phyloP scores from a whole-genome alignment of 495 filamentous ascomycete species.

The Aspergillus haitiensis region DNA sequence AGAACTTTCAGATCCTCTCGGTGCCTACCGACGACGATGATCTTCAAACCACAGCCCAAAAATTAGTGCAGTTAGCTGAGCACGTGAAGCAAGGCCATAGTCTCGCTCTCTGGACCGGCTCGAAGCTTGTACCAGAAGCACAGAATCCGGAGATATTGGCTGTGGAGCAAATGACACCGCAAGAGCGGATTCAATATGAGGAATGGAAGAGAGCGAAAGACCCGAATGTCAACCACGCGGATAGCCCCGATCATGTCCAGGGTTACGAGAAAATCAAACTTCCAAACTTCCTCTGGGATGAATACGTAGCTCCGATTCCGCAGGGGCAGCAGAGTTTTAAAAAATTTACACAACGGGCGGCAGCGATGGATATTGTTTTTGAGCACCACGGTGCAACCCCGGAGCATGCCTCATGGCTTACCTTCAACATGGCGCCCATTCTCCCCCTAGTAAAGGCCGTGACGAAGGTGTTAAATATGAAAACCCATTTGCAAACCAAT shows the following conservation, averaged over 20 bases:
- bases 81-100: constrained; percentile 23
- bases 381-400: constrained; percentile 24
- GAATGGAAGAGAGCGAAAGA: constrained; percentile 23
- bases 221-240: neutral
- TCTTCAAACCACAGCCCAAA: constrained; percentile 27
- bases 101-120: constrained; percentile 25
- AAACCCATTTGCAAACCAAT: constrained; percentile 18
- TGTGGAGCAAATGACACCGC: constrained; percentile 23
- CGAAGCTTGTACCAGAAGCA: constrained; percentile 12
- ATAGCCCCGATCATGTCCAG: neutral
- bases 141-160: constrained; percentile 23
- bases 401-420: constrained; percentile 34
- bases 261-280: neutral
- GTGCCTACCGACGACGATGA: constrained; percentile 26
- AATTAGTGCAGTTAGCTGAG: constrained; percentile 26
- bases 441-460: constrained; percentile 33
- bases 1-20: constrained; percentile 20
- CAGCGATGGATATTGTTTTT: constrained; percentile 35
- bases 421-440: constrained; percentile 15
- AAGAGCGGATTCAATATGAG: constrained; percentile 26
- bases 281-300: constrained; percentile 28
- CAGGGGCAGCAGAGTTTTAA: constrained; percentile 20
- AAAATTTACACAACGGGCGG: constrained; percentile 28
- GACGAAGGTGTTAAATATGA: constrained; percentile 20
- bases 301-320: constrained; percentile 18